Base-by-base conservation (phyloP, 2,329 filamentous ascomycete genomes). In the Fusarium odoratissimum region DNA sequence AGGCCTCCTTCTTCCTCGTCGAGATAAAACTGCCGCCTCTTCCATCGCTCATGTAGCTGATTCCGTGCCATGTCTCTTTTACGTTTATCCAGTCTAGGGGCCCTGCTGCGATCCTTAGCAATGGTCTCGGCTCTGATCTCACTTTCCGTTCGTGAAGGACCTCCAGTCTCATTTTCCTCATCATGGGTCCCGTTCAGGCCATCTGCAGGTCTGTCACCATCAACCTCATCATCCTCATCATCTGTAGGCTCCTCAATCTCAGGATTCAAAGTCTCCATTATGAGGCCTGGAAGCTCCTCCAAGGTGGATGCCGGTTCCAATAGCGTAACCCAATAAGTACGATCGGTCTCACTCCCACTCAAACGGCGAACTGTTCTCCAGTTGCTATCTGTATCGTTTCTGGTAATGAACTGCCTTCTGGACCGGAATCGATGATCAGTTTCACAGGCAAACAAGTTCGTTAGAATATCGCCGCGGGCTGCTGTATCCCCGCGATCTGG, bases 1-100 rank as follows among this genome's bases (percentile, higher is more conserved):
- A 81, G 79, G 14, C 89, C 88, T 5, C 94, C 94, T 80, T 97
- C 94, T 83, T 97, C 94, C 80, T 95, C 92, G 64, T 97, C 94
- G 1, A 94, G 88, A 76, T 96, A 97, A 76, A 96, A 97, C 42
- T 91, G 90, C 49, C 94, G 87, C 65, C 92, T 88, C 76, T 89
- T 89, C 93, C 93, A 96, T 55, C 93, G 87, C 60, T 95, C 90
- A 75, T 92, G 87, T 40, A 94, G 84, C 71, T 86, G 85, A 42
- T 82, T 84, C 19, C 88, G 84, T 3, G 87, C 87, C 81, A 84
- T 82, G 11, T 82, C 80, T 33, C 82, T 79, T 31, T 82, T 79
- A 23, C 82, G 79, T 64, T 82, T 84, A 45, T 84, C 82, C 60
- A 83, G 78, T 54, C 80, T 82, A 4, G 81, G 80, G 3, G 78